phyloP scores from a whole-genome alignment of 148 eudicot species.

The Amaranthus palmeri region DNA sequence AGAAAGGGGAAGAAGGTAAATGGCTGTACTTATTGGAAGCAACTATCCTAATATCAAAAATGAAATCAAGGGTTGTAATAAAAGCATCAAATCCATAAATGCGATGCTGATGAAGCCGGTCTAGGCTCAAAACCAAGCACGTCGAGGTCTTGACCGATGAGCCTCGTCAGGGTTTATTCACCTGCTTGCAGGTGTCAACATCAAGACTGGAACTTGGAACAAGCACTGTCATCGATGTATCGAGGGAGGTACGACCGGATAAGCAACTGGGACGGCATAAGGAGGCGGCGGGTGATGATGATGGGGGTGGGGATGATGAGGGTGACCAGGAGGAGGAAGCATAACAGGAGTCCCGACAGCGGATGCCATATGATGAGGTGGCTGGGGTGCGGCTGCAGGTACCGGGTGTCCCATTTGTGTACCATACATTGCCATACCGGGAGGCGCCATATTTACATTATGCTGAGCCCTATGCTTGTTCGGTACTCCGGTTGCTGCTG shows the following conservation, averaged over 20 bases:
- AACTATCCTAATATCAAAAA: slow-evolving; percentile 24
- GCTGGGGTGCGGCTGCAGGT: slow-evolving; percentile 34
- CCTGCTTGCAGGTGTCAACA: neutral
- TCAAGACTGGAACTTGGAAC: no score
- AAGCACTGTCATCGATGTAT: slow-evolving; percentile 52
- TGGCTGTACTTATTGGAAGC: slow-evolving; percentile 5
- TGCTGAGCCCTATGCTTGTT: slow-evolving; percentile 37
- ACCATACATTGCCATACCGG: slow-evolving; percentile 67
- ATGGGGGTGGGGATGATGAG: slow-evolving; percentile 46
- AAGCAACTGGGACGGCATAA: slow-evolving; percentile 63
- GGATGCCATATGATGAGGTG: slow-evolving; percentile 48
- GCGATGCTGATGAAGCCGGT: slow-evolving; percentile 30
- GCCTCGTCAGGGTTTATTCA: neutral
- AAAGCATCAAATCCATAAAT: slow-evolving; percentile 40
- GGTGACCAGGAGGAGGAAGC: slow-evolving; percentile 61
- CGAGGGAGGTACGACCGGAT: slow-evolving; percentile 76
- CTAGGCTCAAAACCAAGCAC: slow-evolving; percentile 26
- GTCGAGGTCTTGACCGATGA: slow-evolving; percentile 10
- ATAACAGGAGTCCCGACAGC: slow-evolving; percentile 88
- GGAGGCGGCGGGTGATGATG: slow-evolving; percentile 43
- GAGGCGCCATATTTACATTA: slow-evolving; percentile 32
- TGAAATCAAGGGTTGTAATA: slow-evolving; percentile 45
- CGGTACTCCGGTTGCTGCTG: slow-evolving; percentile 23
- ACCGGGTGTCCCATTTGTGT: slow-evolving; percentile 82
- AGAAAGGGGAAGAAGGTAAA: neutral